Evolutionary conservation across 1,139 yeast genomes (phyloP), one percentile per base, ranked within the genome.

Genomic region (Yamadazyma spencermartinsiae): DNA sequence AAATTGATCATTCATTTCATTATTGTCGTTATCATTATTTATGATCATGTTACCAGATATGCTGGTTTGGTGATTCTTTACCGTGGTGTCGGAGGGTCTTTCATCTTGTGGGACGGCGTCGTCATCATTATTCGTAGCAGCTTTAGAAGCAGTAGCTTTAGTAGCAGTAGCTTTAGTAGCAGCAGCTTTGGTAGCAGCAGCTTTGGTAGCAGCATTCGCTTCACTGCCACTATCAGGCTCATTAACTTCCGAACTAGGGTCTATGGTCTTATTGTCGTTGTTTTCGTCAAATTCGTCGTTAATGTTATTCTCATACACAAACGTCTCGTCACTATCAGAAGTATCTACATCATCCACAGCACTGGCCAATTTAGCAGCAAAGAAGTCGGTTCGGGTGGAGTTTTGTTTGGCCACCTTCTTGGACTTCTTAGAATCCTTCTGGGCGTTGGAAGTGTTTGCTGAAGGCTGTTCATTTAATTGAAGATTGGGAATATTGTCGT

Each of bases 311-410:
- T 89, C 97, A 58, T 90, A 90, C 10, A 90, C 96, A 70, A 90
- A 90, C 1, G 96, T 87, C 59, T 92, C 98, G 51, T 89, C 96
- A 31, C 90, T 81, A 57, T 88, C 97, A 30, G 90, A 82, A 33
- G 85, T 79, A 43, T 86, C 89, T 18, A 79, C 88, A 51, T 88
- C 96, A 50, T 87, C 96, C 7, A 90, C 95, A 1, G 98, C 98
- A 46, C 89, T 83, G 6, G 97, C 97, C 45, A 90, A 68, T 51
- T 85, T 85, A 0, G 98, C 97, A 10, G 98, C 98, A 63, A 90
- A 90, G 42, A 87, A 81, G 54, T 90, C 98, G 0, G 96, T 92
- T 55, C 89, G 78, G 4, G 95, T 70, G 31, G 64, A 75, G 48
- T 48, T 60, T 37, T 62, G 65, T 35, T 60, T 61, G 2, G 60